A percentile compares a stretch with the other conserved stretches of the same genome.
These are phyloP conservation scores for Ustilago crameri DNA, from an alignment of 1,284 basidiomycete species.

Conservation along the genomic window DNA sequence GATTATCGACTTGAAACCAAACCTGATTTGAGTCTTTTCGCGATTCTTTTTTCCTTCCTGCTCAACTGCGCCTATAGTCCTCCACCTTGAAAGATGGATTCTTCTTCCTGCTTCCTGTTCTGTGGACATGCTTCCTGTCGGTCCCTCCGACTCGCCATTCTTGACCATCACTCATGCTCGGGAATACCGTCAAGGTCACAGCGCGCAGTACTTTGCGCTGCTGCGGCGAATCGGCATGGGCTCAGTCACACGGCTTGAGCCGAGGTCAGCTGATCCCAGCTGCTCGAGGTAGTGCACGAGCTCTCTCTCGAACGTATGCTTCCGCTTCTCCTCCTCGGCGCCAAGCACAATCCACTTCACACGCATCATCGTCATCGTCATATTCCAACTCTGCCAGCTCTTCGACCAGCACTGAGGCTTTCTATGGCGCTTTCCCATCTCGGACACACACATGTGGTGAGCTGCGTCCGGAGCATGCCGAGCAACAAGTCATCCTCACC, in stretches of 20 bases:
- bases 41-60: background rate
- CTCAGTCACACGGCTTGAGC: background rate
- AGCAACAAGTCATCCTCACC: slow-evolving; percentile 76
- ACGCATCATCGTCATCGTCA: background rate
- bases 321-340: background rate
- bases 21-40: too few species aligned
- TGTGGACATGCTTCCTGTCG: background rate
- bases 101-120: background rate
- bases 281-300: background rate
- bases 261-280: background rate
- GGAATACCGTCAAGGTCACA: slow-evolving; percentile 1
- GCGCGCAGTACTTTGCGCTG: slow-evolving; percentile 1
- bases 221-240: background rate
- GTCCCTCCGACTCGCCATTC: background rate
- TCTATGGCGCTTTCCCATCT: slow-evolving; percentile 73
- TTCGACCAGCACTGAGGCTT: slow-evolving; percentile 2
- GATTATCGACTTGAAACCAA: too few species aligned
- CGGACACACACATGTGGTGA: slow-evolving; percentile 78
- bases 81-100: background rate
- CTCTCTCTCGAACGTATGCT: slow-evolving; percentile 2
- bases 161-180: slow-evolving; percentile 9
- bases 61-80: slow-evolving; percentile 1
- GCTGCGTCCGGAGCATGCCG: slow-evolving; percentile 74
- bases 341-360: background rate
- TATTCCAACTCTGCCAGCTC: background rate